Evolutionary conservation across 2,329 filamentous ascomycete species (phyloP).

Genomic region (Claviceps purpurea): DNA sequence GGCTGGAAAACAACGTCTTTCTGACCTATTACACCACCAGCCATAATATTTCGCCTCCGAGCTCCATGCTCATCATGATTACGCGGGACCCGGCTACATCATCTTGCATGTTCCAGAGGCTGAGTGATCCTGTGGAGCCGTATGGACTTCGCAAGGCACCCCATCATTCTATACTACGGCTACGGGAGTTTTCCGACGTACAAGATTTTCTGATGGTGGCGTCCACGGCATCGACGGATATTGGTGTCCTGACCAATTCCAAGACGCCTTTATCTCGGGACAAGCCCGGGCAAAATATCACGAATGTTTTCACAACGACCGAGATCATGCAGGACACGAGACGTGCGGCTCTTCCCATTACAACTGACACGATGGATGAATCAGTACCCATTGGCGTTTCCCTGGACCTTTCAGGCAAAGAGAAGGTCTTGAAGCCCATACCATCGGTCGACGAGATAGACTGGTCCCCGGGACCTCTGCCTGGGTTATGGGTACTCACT

Average conservation of each 20-base stretch:
- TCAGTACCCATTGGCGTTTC: conserved; percentile 73
- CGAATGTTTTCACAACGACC: conserved; percentile 60
- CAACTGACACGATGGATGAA: conserved; percentile 37
- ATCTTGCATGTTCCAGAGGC: conserved; percentile 58
- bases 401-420: conserved; percentile 71
- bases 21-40: conserved; percentile 63
- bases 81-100: conserved; percentile 45
- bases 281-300: conserved; percentile 43
- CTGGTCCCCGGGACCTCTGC: conserved; percentile 67
- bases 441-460: conserved; percentile 63
- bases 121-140: conserved; percentile 61
- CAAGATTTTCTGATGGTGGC: conserved; percentile 71
- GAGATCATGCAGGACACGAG: conserved; percentile 60
- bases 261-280: conserved; percentile 51
- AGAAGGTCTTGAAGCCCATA: conserved; percentile 67
- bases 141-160: conserved; percentile 54
- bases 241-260: conserved; percentile 66
- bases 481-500: conserved; percentile 73
- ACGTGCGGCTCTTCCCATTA: conserved; percentile 60
- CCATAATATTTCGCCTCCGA: conserved; percentile 42
- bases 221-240: conserved; percentile 66
- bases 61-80: conserved; percentile 68
- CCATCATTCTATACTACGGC: conserved; percentile 63
- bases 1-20: conserved; percentile 82
- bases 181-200: conserved; percentile 69